Evolutionary conservation across 2,329 filamentous ascomycete genomes (phyloP), one percentile per base, ranked within the genome.

Genomic region (Apiospora marii): DNA sequence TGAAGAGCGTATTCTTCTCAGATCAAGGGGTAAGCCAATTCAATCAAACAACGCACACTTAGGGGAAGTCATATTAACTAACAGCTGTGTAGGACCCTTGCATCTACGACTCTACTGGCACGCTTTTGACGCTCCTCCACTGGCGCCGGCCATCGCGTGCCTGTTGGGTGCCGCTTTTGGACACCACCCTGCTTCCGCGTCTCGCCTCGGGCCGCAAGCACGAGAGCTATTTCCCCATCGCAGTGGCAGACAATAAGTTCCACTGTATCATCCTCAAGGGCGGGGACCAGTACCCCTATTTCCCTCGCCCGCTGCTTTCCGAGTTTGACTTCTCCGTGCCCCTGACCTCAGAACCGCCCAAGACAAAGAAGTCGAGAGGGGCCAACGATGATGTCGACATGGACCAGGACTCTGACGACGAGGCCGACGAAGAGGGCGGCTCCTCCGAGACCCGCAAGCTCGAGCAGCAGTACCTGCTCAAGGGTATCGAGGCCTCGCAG

Each of bases 231-330:
- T 99, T 95, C 89, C 96, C 96, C 1, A 94, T 99, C 44, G 96
- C 96, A 0, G 95, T 98, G 0, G 94, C 96, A 2, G 91, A 95
- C 78, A 89, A 93, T 79, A 96, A 93, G 79, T 99, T 99, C 83
- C 96, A 98, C 87, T 99, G 97, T 85, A 98, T 99, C 83, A 98
- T 99, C 78, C 91, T 99, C 80, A 99, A 99, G 84, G 96, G 96
- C 74, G 93, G 93, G 48, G 96, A 99, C 80, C 90, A 92, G 79
- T 94, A 98, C 79, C 95, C 96, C 0, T 98, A 96, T 85, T 98
- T 96, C 84, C 96, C 94, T 14, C 92, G 93, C 13, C 95, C 94
- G 2, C 86, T 98, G 49, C 91, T 99, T 48, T 95, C 92, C 58
- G 96, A 99, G 81, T 99, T 99, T 80, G 94, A 95, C 68, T 97